A percentile compares a stretch with the other conserved stretches of the same genome.
Conservation (phyloP, 139 green algal species). For the Zygnema cylindricum region DNA sequence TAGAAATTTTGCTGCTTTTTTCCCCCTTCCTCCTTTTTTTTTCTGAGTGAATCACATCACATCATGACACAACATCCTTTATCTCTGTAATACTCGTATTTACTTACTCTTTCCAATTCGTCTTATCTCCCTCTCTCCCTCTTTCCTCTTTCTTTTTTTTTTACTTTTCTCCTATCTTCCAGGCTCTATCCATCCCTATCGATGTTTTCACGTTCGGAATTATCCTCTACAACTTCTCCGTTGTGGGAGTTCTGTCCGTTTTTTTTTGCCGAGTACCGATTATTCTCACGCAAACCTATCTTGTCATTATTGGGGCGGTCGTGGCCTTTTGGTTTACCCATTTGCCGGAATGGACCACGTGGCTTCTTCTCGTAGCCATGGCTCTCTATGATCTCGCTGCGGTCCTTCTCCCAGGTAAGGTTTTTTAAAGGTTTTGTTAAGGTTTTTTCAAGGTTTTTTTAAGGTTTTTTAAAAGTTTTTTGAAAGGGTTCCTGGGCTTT, state of each 20-base stretch:
- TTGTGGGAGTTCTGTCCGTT: slow-evolving; percentile 81
- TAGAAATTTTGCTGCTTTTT: no score
- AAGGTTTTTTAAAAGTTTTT: no score
- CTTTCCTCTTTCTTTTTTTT: neutral
- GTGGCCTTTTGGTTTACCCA: slow-evolving; percentile 94
- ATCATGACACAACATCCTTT: no score
- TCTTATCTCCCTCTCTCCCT: neutral
- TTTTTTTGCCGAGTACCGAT: slow-evolving; percentile 90
- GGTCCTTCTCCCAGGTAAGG: slow-evolving; percentile 81
- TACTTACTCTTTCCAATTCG: neutral
- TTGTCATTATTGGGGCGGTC: slow-evolving; percentile 79
- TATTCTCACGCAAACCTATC: slow-evolving; percentile 86
- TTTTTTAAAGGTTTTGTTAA: no score
- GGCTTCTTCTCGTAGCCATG: slow-evolving; percentile 91
- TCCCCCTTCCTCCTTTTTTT: no score
- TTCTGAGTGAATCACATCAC: no score
- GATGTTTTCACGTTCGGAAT: slow-evolving; percentile 85
- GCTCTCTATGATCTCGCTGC: slow-evolving; percentile 93
- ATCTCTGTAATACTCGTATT: neutral
- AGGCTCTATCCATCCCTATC: slow-evolving; percentile 73
- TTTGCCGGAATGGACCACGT: slow-evolving; percentile 95
- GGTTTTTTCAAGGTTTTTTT: no score
- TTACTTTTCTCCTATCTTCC: neutral
- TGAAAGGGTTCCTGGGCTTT: no score
- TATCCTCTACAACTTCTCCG: slow-evolving; percentile 91